phyloP scores from a whole-genome alignment of 257 asterid genomes.

The Petunia secreta region DNA sequence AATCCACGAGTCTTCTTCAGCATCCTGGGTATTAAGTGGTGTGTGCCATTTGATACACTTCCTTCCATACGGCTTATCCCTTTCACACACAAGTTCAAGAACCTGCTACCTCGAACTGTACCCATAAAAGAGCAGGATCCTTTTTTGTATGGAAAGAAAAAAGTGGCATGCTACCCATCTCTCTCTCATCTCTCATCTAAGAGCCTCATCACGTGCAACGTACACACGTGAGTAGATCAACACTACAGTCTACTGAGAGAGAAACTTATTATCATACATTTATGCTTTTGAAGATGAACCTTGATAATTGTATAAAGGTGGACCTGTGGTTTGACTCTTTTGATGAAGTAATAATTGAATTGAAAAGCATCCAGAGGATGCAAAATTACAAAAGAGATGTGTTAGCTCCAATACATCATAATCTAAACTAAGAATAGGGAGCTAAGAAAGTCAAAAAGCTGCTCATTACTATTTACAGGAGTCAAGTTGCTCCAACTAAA shows the following conservation, averaged over 20 bases:
- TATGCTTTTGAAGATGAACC: conserved; percentile 44
- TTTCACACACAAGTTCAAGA: too few relatives aligned
- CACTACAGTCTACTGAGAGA: not conserved
- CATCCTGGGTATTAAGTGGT: conserved; percentile 43
- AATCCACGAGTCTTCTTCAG: too few relatives aligned
- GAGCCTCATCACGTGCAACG: conserved; percentile 98
- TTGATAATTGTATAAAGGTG: conserved; percentile 94
- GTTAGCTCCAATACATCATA: too few relatives aligned
- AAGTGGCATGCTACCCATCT: conserved; percentile 84
- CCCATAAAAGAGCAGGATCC: conserved; percentile 61
- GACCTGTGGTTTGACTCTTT: conserved; percentile 89
- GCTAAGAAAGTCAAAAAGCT: too few relatives aligned
- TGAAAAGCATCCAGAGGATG: too few relatives aligned
- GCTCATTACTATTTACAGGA: too few relatives aligned
- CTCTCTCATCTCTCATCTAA: conserved; percentile 88
- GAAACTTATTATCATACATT: not conserved
- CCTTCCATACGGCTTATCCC: too few relatives aligned
- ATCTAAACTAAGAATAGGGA: too few relatives aligned
- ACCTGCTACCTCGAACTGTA: conserved; percentile 41
- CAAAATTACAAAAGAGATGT: too few relatives aligned
- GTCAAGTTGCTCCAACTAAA: too few relatives aligned
- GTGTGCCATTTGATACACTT: too few relatives aligned
- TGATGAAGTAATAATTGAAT: not conserved
- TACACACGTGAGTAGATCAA: conserved; percentile 26
- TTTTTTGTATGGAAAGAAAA: conserved; percentile 85